These are phyloP conservation scores for Lycium ferocissimum DNA, from an alignment of 257 asterid genomes.

Conservation along the genomic window DNA sequence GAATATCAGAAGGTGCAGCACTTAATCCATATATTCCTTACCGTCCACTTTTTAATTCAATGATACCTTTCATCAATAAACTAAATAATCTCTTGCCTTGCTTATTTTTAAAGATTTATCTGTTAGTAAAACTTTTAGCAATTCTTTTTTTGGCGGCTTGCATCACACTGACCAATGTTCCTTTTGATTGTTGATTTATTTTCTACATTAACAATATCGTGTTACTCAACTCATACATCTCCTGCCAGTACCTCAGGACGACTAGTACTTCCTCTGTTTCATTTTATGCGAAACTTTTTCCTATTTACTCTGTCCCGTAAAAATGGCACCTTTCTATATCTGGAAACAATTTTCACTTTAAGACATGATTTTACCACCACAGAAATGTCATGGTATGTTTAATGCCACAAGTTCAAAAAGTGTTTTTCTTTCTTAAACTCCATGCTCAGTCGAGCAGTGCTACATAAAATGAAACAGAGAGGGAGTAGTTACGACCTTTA, in stretches of 20 bases:
- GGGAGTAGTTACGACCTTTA: not conserved
- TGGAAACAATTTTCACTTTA: not conserved
- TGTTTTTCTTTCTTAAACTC: not conserved
- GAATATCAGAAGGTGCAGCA: conserved; percentile 61
- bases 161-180: not conserved
- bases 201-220: not conserved
- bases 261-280: not conserved
- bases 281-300: not conserved
- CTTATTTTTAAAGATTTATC: too few relatives aligned
- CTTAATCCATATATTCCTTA: conserved; percentile 22
- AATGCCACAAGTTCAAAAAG: not conserved
- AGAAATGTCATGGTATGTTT: not conserved
- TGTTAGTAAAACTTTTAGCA: too few relatives aligned
- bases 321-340: not conserved
- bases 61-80: not conserved
- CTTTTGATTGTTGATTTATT: conserved; percentile 1
- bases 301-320: not conserved
- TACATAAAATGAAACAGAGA: not conserved
- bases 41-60: not conserved
- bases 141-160: not conserved
- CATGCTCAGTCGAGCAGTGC: not conserved
- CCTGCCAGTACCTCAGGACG: not conserved
- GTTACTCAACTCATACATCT: not conserved
- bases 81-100: not conserved
- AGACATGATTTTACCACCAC: not conserved